phyloP scores from a whole-genome alignment of 768 basidiomycete species.

The Hortiboletus campestris region DNA sequence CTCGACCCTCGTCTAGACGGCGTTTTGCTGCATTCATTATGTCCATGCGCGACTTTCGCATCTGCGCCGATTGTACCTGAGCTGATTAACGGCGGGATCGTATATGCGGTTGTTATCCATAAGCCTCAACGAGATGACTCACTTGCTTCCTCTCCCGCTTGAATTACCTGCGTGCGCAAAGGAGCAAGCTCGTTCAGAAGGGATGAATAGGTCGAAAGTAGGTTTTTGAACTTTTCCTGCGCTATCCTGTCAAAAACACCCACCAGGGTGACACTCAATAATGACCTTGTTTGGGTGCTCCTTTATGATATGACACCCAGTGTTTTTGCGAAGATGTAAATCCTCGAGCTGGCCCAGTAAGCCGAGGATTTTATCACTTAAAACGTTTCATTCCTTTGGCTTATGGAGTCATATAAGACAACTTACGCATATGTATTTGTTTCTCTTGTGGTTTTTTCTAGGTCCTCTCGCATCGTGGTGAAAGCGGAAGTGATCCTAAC shows the following conservation, averaged over 20 bases:
- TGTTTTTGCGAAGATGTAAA: slow-evolving; percentile 14
- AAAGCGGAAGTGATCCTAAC: slow-evolving; percentile 18
- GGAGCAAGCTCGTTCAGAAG: slow-evolving; percentile 35
- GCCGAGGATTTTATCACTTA: slow-evolving; percentile 21
- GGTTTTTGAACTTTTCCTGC: slow-evolving; percentile 23
- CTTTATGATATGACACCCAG: slow-evolving; percentile 4
- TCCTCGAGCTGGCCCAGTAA: slow-evolving; percentile 24
- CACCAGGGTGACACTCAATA: background rate
- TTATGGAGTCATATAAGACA: background rate
- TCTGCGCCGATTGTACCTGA: slow-evolving; percentile 30
- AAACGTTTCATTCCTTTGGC: background rate
- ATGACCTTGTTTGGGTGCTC: slow-evolving; percentile 17
- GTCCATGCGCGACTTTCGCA: slow-evolving; percentile 34
- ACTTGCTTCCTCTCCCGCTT: slow-evolving; percentile 35
- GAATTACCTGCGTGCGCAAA: slow-evolving; percentile 29
- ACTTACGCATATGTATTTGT: slow-evolving; percentile 30
- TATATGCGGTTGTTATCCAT: slow-evolving; percentile 3
- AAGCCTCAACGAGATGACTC: slow-evolving; percentile 11
- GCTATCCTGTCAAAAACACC: slow-evolving; percentile 6
- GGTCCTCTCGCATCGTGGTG: slow-evolving; percentile 7
- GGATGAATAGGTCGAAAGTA: slow-evolving; percentile 23
- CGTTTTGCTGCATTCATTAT: slow-evolving; percentile 34
- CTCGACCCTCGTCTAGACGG: slow-evolving; percentile 37
- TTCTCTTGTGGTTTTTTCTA: slow-evolving; percentile 19
- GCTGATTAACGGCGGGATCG: slow-evolving; percentile 20